These are phyloP conservation scores for Aspergillus pseudoviridinutans DNA, from an alignment of 2,329 filamentous ascomycete genomes.

Conservation along the genomic window DNA sequence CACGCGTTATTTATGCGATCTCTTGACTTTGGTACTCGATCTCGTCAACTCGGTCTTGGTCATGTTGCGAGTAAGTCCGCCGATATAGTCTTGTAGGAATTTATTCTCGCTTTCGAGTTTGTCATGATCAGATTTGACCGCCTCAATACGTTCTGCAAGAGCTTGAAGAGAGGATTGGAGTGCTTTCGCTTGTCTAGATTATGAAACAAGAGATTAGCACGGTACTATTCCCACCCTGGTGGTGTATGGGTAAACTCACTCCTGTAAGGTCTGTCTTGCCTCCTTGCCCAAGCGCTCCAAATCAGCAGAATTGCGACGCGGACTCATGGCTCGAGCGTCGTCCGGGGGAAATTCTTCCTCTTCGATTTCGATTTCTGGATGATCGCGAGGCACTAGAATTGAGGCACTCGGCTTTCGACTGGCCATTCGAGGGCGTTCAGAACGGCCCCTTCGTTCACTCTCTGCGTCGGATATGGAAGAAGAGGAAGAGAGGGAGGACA, in stretches of 20 bases:
- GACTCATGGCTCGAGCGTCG: conserved; percentile 93
- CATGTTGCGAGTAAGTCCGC: conserved; percentile 80
- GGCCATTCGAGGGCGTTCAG: conserved; percentile 62
- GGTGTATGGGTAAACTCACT: conserved; percentile 43
- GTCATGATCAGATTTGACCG: conserved; percentile 89
- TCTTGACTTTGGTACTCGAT: conserved; percentile 50
- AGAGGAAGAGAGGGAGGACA: conserved; percentile 42
- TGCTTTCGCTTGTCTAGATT: conserved; percentile 72
- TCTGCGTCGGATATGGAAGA: conserved; percentile 48
- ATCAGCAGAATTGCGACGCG: conserved; percentile 83
- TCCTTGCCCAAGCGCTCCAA: conserved; percentile 82
- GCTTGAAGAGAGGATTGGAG: conserved; percentile 85
- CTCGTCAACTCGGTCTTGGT: conserved; percentile 54
- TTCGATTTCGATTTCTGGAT: conserved; percentile 65
- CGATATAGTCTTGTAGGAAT: conserved; percentile 96
- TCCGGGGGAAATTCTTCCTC: conserved; percentile 76
- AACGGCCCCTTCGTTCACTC: conserved; percentile 41
- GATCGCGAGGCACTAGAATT: conserved; percentile 76
- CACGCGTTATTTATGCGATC: conserved; percentile 34
- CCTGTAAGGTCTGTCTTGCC: conserved; percentile 62
- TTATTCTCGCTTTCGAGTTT: conserved; percentile 97
- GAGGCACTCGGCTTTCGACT: conserved; percentile 77
- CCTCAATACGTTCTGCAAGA: conserved; percentile 90
- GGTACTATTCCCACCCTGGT: background rate
- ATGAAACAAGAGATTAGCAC: background rate